These are phyloP conservation scores for Ramularia endophylla DNA, from an alignment of 2,329 filamentous ascomycete genomes.

Conservation along the genomic window DNA sequence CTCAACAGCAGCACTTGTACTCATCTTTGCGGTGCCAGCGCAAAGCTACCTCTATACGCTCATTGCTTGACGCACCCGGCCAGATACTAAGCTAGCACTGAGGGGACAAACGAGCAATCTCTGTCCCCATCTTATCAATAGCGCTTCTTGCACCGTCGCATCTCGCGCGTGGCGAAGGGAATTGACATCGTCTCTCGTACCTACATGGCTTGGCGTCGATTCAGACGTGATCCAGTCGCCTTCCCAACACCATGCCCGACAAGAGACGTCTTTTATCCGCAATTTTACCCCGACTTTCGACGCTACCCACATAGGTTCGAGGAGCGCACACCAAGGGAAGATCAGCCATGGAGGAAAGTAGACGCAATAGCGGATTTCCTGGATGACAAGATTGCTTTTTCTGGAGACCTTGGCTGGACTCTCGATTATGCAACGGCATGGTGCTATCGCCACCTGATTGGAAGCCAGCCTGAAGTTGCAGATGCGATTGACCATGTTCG, in stretches of 20 bases:
- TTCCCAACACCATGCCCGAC: constrained; percentile 13
- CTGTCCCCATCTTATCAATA: background rate
- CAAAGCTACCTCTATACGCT: too few species aligned
- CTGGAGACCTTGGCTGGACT: constrained; percentile 34
- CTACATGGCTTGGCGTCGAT: constrained; percentile 9
- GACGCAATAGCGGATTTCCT: constrained; percentile 8
- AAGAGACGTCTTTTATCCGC: constrained; percentile 14
- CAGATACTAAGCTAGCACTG: too few species aligned
- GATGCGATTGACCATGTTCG: constrained; percentile 24
- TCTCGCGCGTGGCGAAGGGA: too few species aligned
- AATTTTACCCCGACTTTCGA: background rate
- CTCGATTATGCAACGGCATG: constrained; percentile 39
- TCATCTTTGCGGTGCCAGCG: too few species aligned
- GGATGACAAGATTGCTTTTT: constrained; percentile 17
- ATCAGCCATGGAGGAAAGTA: background rate
- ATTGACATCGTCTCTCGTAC: background rate
- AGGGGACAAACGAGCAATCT: background rate
- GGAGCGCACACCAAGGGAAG: background rate
- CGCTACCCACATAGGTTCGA: background rate
- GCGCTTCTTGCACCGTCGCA: constrained; percentile 6
- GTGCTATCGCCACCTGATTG: constrained; percentile 30
- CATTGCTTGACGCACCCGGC: too few species aligned
- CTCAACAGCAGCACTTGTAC: too few species aligned
- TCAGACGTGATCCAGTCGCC: constrained; percentile 11
- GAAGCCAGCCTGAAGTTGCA: constrained; percentile 20